Evolutionary conservation across 441 rosid genomes (phyloP).

Genomic region (Pelargonium australe): DNA sequence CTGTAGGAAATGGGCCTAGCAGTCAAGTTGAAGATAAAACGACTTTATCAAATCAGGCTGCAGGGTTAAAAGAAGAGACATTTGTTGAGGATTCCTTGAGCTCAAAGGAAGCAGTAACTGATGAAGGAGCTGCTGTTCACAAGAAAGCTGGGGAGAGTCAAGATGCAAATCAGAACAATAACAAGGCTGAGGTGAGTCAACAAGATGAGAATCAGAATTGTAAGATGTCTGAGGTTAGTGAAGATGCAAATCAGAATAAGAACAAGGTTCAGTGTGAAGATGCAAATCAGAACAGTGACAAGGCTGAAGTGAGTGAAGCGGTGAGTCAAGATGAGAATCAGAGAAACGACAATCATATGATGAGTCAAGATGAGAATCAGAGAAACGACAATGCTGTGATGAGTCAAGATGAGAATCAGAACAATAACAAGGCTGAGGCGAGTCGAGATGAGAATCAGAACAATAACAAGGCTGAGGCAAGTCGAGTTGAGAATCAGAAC

Average conservation of each 20-base stretch:
- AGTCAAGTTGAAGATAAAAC: constrained; percentile 25
- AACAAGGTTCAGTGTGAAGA: background rate
- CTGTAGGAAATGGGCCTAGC: constrained; percentile 19
- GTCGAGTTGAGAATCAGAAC: background rate
- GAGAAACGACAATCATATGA: constrained; percentile 18
- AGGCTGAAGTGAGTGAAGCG: constrained; percentile 1
- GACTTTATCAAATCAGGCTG: constrained; percentile 22
- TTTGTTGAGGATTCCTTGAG: constrained; percentile 21
- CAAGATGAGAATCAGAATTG: constrained; percentile 4
- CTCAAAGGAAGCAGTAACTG: constrained; percentile 22
- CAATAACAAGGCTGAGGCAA: too few relatives aligned
- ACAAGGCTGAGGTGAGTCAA: background rate
- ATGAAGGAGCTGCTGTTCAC: constrained; percentile 9
- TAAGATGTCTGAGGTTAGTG: background rate
- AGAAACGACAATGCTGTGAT: too few relatives aligned
- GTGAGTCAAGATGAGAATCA: background rate
- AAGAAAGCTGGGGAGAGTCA: background rate
- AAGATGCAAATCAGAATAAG: background rate
- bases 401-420: background rate
- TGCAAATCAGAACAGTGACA: background rate
- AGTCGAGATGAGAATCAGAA: background rate
- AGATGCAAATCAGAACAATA: background rate
- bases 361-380: constrained; percentile 19
- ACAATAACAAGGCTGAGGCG: background rate
- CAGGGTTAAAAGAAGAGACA: constrained; percentile 23